Percentiles rank a stretch among this genome's conserved stretches.
Conservation (phyloP, 805 yeast species). For the Kazachstania viticola region DNA sequence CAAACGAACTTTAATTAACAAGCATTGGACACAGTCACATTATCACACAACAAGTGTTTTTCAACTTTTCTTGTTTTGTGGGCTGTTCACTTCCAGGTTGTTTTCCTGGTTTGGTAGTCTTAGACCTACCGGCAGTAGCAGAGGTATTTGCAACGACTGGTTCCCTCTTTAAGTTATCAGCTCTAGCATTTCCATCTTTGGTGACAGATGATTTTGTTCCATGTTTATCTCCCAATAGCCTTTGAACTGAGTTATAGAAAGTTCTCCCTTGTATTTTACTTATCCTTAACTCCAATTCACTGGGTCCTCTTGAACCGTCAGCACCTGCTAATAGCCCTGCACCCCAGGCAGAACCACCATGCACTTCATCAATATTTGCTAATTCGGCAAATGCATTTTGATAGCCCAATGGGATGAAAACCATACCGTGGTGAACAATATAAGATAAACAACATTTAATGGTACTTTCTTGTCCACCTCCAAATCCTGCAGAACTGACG, state of each 20-base stretch:
- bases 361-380: conserved; percentile 51
- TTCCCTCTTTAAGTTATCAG: background rate
- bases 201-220: background rate
- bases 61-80: too few relatives aligned
- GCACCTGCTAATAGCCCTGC: conserved; percentile 68
- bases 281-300: conserved; percentile 49
- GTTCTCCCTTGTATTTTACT: conserved; percentile 58
- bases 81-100: too few relatives aligned
- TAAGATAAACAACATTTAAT: conserved; percentile 44
- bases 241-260: conserved; percentile 39
- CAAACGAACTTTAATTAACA: too few relatives aligned
- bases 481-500: conserved; percentile 58
- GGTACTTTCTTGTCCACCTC: conserved; percentile 77
- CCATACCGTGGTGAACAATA: conserved; percentile 66
- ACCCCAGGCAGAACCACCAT: conserved; percentile 83
- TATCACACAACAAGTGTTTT: too few relatives aligned
- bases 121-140: background rate
- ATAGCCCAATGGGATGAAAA: conserved; percentile 70
- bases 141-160: background rate
- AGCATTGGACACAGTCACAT: too few relatives aligned
- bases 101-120: background rate
- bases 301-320: conserved; percentile 64
- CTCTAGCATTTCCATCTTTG: background rate
- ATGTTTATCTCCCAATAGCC: conserved; percentile 12
- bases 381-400: conserved; percentile 42